Percentiles rank a stretch among this genome's conserved stretches.
These are phyloP conservation scores for Elongisporangium prolatum DNA, from an alignment of 352 stramenopile genomes.

Conservation along the genomic window DNA sequence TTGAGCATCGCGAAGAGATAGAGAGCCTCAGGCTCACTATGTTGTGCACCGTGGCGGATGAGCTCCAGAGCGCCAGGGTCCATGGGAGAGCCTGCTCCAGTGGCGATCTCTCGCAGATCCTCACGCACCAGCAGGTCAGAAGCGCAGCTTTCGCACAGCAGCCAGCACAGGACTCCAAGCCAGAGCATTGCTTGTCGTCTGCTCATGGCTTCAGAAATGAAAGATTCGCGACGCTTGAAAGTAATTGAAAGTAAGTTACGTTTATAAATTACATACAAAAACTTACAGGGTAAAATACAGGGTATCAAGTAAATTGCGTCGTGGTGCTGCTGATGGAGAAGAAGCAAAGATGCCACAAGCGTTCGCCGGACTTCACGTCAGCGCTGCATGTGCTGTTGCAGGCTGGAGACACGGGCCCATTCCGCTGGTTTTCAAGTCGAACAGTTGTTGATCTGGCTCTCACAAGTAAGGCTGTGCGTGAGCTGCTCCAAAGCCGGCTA, in stretches of 20 bases:
- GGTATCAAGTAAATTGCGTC: background rate
- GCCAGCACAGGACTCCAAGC: no score
- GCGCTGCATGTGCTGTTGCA: background rate
- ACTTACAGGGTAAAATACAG: background rate
- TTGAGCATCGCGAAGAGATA: slow-evolving; percentile 49
- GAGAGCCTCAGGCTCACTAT: slow-evolving; percentile 33
- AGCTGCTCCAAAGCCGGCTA: slow-evolving; percentile 8
- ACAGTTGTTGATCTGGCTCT: slow-evolving; percentile 10
- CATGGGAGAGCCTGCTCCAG: slow-evolving; percentile 3
- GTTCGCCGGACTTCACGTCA: background rate
- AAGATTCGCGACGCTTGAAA: background rate
- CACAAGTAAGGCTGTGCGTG: slow-evolving; percentile 1
- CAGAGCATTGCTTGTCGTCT: background rate
- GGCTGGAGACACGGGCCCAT: background rate
- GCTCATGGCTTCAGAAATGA: background rate
- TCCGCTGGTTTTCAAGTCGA: slow-evolving; percentile 2
- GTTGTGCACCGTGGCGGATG: slow-evolving; percentile 28
- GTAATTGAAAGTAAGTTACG: background rate
- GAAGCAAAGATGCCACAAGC: background rate
- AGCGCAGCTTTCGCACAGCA: background rate
- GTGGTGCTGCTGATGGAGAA: background rate
- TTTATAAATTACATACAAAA: background rate
- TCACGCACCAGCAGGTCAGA: slow-evolving; percentile 7
- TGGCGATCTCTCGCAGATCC: slow-evolving; percentile 8
- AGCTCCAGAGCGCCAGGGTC: slow-evolving; percentile 22